These are phyloP conservation scores for Coelastrella sp. DNA, from an alignment of 139 green algal genomes.

Conservation along the genomic window DNA sequence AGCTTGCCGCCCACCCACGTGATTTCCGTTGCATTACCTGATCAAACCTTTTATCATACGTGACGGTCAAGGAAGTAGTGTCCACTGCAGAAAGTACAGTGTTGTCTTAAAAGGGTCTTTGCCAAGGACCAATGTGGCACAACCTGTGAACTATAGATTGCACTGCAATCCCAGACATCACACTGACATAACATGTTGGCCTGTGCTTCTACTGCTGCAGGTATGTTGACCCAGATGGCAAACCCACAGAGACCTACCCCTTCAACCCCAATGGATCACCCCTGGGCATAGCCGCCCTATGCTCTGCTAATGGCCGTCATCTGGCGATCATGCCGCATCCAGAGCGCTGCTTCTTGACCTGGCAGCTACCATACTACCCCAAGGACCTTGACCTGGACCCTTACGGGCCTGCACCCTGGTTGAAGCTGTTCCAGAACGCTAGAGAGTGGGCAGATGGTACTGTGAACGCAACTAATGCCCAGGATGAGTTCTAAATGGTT, in stretches of 20 bases:
- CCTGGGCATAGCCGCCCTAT: slow-evolving; percentile 94
- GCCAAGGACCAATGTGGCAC: background rate
- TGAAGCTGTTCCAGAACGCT: slow-evolving; percentile 99
- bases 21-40: too few relatives aligned
- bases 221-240: slow-evolving; percentile 81
- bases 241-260: slow-evolving; percentile 91
- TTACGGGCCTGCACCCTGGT: slow-evolving; percentile 90
- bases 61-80: too few relatives aligned
- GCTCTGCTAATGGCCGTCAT: slow-evolving; percentile 92
- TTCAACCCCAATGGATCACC: slow-evolving; percentile 98
- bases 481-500: slow-evolving; percentile 25
- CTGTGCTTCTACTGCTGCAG: slow-evolving; percentile 46
- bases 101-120: background rate
- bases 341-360: slow-evolving; percentile 95
- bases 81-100: too few relatives aligned
- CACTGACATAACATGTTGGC: background rate
- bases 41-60: too few relatives aligned
- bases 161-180: background rate
- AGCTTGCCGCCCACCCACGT: too few relatives aligned
- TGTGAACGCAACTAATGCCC: background rate
- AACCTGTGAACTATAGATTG: background rate
- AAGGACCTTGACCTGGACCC: slow-evolving; percentile 63
- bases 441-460: slow-evolving; percentile 75
- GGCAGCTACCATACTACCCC: slow-evolving; percentile 90
- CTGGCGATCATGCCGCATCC: slow-evolving; percentile 99